phyloP scores from a whole-genome alignment of 1,139 yeast species.

The Sugiyamaella paludigena region DNA sequence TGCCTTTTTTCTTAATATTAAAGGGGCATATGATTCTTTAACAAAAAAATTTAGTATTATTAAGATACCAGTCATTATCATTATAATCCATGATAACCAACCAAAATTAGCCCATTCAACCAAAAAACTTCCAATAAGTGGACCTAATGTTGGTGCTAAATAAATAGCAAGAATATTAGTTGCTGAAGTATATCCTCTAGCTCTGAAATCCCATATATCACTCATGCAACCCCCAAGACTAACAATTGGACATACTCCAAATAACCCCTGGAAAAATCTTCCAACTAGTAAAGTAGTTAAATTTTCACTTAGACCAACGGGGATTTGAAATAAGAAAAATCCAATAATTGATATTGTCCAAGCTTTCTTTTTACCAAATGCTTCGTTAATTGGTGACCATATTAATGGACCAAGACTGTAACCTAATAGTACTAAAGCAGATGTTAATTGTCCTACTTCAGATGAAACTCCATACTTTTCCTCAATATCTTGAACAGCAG shows the following conservation, averaged over 20 bases:
- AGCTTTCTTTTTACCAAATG: constrained; percentile 52
- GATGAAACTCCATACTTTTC: not conserved
- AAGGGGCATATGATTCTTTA: constrained; percentile 10
- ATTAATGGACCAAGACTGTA: constrained; percentile 55
- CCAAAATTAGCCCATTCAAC: constrained; percentile 10
- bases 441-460: constrained; percentile 7
- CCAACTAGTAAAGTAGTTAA: constrained; percentile 9
- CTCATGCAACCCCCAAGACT: constrained; percentile 66
- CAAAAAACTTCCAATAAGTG: constrained; percentile 11
- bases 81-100: constrained; percentile 16
- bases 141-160: constrained; percentile 14
- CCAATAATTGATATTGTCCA: constrained; percentile 52
- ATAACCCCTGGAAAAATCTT: constrained; percentile 12
- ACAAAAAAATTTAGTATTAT: constrained; percentile 8
- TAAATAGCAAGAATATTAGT: constrained; percentile 15
- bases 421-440: constrained; percentile 42
- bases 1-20: constrained; percentile 10
- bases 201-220: constrained; percentile 11
- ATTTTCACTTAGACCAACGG: constrained; percentile 6
- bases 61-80: constrained; percentile 13
- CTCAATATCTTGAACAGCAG: not conserved
- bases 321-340: constrained; percentile 15
- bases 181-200: constrained; percentile 10
- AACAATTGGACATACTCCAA: constrained; percentile 47
- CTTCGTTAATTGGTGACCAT: constrained; percentile 53